These are phyloP conservation scores for Talaromyces proteolyticus DNA, from an alignment of 495 filamentous ascomycete genomes.

Conservation along the genomic window DNA sequence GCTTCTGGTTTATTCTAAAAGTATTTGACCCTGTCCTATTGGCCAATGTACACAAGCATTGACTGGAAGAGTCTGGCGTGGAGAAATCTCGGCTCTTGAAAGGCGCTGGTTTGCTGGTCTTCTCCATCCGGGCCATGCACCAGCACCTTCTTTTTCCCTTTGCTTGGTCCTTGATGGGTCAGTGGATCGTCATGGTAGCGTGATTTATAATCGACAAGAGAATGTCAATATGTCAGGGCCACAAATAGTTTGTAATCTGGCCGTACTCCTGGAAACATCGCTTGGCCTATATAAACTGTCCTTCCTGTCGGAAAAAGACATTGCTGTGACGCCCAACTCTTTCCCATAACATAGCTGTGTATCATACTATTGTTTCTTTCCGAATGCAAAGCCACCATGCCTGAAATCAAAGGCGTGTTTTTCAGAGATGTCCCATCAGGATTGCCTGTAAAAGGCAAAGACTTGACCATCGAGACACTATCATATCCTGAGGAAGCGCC, in stretches of 20 bases:
- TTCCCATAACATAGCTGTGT: no score
- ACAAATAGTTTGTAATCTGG: no score
- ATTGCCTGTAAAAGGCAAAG: constrained; percentile 63
- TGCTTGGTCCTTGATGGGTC: neutral
- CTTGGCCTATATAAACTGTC: no score
- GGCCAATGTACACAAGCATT: neutral
- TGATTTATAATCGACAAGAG: neutral
- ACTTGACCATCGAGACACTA: constrained; percentile 64
- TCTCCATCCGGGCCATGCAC: neutral
- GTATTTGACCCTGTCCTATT: neutral
- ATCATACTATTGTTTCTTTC: no score
- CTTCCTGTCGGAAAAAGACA: no score
- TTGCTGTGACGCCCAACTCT: no score
- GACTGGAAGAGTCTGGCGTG: neutral
- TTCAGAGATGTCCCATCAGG: constrained; percentile 68
- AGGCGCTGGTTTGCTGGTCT: no score
- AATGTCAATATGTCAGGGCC: neutral
- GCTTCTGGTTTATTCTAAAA: no score
- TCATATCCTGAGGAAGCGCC: constrained; percentile 63
- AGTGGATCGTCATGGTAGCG: neutral
- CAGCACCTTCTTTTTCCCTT: neutral
- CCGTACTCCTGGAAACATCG: no score
- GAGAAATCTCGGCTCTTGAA: neutral
- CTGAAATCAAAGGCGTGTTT: constrained; percentile 71
- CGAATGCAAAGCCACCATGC: constrained; percentile 8